These are phyloP conservation scores for Rhizopus sp. DNA, from an alignment of 371 early-diverging fungal genomes.

Conservation along the genomic window DNA sequence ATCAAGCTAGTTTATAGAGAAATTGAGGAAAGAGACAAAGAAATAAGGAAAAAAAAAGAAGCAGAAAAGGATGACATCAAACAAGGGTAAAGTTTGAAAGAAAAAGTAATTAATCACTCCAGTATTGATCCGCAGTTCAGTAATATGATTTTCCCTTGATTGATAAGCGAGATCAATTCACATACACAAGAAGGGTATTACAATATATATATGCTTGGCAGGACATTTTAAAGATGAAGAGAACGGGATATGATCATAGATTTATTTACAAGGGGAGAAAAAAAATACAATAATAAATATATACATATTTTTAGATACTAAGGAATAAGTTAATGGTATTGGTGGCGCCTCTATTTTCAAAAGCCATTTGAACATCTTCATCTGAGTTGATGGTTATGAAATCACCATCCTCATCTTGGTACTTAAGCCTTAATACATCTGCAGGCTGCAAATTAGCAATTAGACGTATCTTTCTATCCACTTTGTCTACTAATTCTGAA, in stretches of 20 bases:
- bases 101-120: too few species aligned
- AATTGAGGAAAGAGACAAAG: not conserved
- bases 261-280: not conserved
- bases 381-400: constrained; percentile 81
- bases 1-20: not conserved
- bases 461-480: constrained; percentile 85
- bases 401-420: constrained; percentile 92
- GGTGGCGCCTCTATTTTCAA: constrained; percentile 64
- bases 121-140: too few species aligned
- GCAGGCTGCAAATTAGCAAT: constrained; percentile 57
- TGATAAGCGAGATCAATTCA: too few species aligned
- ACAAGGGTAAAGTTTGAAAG: too few species aligned
- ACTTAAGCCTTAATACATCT: constrained; percentile 70
- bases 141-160: too few species aligned
- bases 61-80: too few species aligned
- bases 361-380: constrained; percentile 90
- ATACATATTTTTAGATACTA: constrained; percentile 19
- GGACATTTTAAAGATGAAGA: too few species aligned
- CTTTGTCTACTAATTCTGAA: constrained; percentile 72
- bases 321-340: constrained; percentile 39
- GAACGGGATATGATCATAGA: too few species aligned
- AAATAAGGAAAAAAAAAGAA: constrained; percentile 1
- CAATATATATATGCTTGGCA: not conserved
- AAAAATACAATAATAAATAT: not conserved
- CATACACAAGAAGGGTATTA: too few species aligned